These are phyloP conservation scores for Tieghemiomyces parasiticus DNA, from an alignment of 192 early-diverging fungal genomes.

Conservation along the genomic window DNA sequence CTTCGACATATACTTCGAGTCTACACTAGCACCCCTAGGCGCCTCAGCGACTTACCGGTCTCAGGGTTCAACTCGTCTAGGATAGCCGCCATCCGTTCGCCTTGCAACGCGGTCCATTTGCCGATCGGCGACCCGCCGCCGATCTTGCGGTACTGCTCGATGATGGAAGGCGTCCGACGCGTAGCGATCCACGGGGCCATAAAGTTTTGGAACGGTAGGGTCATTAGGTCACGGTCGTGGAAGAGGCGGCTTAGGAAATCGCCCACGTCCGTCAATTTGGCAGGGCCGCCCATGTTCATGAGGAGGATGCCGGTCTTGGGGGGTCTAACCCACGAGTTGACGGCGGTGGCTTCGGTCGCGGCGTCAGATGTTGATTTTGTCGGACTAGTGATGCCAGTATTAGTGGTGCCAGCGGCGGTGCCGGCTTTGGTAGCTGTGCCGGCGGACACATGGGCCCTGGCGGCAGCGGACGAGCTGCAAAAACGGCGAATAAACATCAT, in stretches of 20 bases:
- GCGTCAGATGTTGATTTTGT: too few species aligned
- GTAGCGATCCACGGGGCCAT: slow-evolving; percentile 63
- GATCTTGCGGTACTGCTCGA: slow-evolving; percentile 80
- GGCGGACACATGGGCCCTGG: too few species aligned
- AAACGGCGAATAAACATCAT: too few species aligned
- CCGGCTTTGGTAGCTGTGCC: too few species aligned
- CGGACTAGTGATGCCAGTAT: too few species aligned
- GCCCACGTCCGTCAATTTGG: slow-evolving; percentile 54
- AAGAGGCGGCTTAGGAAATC: slow-evolving; percentile 76
- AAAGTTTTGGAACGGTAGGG: slow-evolving; percentile 62
- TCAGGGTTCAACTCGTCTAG: slow-evolving; percentile 61
- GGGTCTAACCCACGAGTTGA: too few species aligned
- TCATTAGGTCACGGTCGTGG: slow-evolving; percentile 83
- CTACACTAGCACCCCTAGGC: too few species aligned
- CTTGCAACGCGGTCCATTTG: slow-evolving; percentile 81
- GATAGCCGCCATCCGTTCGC: slow-evolving; percentile 52
- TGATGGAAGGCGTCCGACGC: slow-evolving; percentile 70
- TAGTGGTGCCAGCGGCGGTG: too few species aligned
- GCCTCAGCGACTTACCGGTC: slow-evolving; percentile 32
- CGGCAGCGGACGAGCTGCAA: too few species aligned
- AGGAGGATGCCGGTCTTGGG: slow-evolving; percentile 74
- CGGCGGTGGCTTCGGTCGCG: too few species aligned
- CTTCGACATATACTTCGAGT: too few species aligned
- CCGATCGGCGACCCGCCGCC: slow-evolving; percentile 91
- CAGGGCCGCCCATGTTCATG: slow-evolving; percentile 91